Evolutionary conservation across 768 basidiomycete species (phyloP), one percentile per base, ranked within the genome.

Genomic region (Hypholoma fasciculare): DNA sequence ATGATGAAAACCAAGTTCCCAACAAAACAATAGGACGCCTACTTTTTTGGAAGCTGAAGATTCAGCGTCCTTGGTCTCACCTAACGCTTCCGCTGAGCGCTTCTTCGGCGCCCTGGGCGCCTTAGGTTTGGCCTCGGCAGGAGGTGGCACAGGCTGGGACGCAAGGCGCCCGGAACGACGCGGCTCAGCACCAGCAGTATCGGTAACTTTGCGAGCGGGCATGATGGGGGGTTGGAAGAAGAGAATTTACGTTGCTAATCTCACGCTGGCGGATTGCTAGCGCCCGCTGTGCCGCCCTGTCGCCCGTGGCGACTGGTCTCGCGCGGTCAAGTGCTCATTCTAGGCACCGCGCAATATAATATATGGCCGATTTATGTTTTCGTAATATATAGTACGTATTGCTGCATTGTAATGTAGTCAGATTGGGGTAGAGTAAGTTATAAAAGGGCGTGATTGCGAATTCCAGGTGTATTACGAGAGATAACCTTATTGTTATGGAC

Each of bases 121-220:
- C 44, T 61, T 69, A 37, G 58, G 37, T 51, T 63, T 63, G n/a
- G 48, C 57, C 37, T 63, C 67, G 13, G 61, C 51, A 4, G 65
- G 54, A 20, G 75, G 71, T n/a, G 71, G 68, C 55, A 74, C 76
- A 37, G 80, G 78, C 58, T 80, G 78, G 6, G 80, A 69, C 3
- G 83, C 81, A 56, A 87, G 79, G 52, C 87, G 73, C 14, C 78
- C 76, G 4, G 87, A 89, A 56, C 87, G 77, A 59, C 86, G 79
- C 43, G 80, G 75, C 43, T 74, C 72, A 36, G 72, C 61, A 49
- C 71, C 70, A 56, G 70, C 58, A 43, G 66, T 56, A 5, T 71
- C 70, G 54, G 76, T 65, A 38, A 65, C 61, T 64, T 78, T 76
- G 42, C 73, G 71, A 57, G 76, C 74, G 37, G 66, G 27, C 65